Conservation (phyloP, 768 basidiomycete species). For the Sporobolomyces phaffii region DNA sequence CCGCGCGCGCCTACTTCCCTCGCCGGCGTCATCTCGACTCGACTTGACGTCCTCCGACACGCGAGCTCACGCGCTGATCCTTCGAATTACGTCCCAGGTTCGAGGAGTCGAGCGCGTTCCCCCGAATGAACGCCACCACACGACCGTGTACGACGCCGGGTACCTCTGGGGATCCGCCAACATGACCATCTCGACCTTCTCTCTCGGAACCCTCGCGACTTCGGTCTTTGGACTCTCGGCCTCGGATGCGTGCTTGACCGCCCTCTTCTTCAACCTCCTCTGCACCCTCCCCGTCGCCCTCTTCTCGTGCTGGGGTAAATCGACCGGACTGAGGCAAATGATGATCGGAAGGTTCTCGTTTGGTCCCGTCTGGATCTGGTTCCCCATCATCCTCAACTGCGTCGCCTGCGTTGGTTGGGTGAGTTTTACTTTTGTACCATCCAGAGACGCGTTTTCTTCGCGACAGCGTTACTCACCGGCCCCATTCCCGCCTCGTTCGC, state of each 20-base stretch:
- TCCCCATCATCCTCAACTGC: constrained; percentile 48
- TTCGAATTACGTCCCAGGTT: too few species aligned
- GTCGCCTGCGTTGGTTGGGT: constrained; percentile 32
- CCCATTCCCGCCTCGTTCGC: not conserved
- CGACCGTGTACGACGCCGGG: constrained; percentile 29
- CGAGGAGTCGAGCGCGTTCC: constrained; percentile 48
- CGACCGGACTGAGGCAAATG: constrained; percentile 52
- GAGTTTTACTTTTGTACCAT: not conserved
- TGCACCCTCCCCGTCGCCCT: constrained; percentile 45
- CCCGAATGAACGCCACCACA: constrained; percentile 40
- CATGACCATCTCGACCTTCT: constrained; percentile 47
- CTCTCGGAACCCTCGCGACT: constrained; percentile 49
- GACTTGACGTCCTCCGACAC: not conserved
- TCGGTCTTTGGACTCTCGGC: constrained; percentile 45
- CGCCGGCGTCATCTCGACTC: too few species aligned
- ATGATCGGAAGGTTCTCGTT: constrained; percentile 50
- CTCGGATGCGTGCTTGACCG: constrained; percentile 48
- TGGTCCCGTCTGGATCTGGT: constrained; percentile 42
- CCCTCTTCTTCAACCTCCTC: constrained; percentile 51
- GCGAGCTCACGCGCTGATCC: too few species aligned
- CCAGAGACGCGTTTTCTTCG: not conserved
- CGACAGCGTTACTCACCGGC: too few species aligned
- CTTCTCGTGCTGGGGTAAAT: constrained; percentile 49
- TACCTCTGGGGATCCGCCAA: constrained; percentile 47
- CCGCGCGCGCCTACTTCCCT: too few species aligned